Evolutionary conservation across 257 asterid genomes (phyloP).

Genomic region (Perilla frutescens): DNA sequence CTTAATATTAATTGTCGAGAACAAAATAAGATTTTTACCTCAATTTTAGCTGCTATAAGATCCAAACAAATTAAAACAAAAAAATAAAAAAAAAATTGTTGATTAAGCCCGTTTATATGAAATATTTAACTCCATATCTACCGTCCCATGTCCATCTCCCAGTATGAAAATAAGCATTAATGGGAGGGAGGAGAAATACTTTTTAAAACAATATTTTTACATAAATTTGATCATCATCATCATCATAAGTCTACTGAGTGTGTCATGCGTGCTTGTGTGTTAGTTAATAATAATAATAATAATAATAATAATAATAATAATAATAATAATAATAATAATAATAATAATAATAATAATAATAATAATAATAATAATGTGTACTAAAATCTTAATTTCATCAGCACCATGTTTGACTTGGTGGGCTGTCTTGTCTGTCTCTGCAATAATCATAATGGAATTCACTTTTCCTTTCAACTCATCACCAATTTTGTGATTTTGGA

Average conservation of each 20-base stretch:
- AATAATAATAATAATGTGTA: not conserved
- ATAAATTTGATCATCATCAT: not conserved
- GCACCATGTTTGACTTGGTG: conserved; percentile 40
- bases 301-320: not conserved
- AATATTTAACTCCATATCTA: conserved; percentile 20
- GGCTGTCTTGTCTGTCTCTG: conserved; percentile 30
- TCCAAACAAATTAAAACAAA: not conserved
- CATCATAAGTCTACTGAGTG: not conserved
- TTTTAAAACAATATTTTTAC: conserved; percentile 24
- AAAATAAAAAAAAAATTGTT: conserved; percentile 17
- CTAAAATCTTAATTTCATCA: conserved; percentile 24
- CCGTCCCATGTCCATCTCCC: conserved; percentile 23
- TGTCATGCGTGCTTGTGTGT: not conserved
- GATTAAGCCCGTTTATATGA: conserved; percentile 21
- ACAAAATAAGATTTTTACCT: not conserved
- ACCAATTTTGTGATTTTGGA: conserved; percentile 18
- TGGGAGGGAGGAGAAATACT: conserved; percentile 36
- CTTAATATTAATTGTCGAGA: conserved; percentile 34
- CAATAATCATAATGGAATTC: conserved; percentile 41
- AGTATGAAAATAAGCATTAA: conserved; percentile 27
- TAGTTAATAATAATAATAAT: not conserved
- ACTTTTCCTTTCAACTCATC: conserved; percentile 27
- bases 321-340: not conserved
- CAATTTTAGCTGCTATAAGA: no score
- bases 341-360: no score